phyloP scores from a whole-genome alignment of 805 yeast species.

The Ogataea allantospora region DNA sequence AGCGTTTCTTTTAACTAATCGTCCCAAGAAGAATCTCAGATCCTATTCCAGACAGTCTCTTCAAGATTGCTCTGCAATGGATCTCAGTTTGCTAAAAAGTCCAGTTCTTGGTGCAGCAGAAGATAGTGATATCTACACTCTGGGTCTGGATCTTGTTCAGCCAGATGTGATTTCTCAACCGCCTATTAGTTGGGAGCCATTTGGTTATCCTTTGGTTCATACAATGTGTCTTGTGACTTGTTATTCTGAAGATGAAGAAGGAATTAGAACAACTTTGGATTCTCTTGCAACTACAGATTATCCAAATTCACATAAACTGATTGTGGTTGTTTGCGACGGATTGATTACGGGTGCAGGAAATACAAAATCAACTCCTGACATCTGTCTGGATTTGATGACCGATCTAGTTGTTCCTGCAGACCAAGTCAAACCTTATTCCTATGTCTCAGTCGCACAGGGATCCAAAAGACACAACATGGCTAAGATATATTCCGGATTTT shows the following conservation, averaged over 20 bases:
- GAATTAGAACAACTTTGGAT: slow-evolving; percentile 84
- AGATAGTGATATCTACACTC: slow-evolving; percentile 41
- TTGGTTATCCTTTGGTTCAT: slow-evolving; percentile 74
- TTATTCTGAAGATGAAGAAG: slow-evolving; percentile 88
- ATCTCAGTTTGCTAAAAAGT: slow-evolving; percentile 30
- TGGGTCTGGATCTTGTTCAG: slow-evolving; percentile 60
- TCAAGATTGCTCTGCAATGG: slow-evolving; percentile 14
- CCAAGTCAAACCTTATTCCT: slow-evolving; percentile 77
- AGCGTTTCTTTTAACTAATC: slow-evolving; percentile 34
- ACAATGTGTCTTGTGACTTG: slow-evolving; percentile 82
- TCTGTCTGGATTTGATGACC: slow-evolving; percentile 82
- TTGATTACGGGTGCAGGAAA: slow-evolving; percentile 93
- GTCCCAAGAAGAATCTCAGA: slow-evolving; percentile 12
- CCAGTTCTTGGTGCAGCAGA: slow-evolving; percentile 24
- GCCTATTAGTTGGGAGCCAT: slow-evolving; percentile 85
- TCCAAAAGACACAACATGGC: slow-evolving; percentile 97
- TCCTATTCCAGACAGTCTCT: slow-evolving; percentile 16
- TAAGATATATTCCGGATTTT: slow-evolving; percentile 91
- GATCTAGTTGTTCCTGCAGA: slow-evolving; percentile 70
- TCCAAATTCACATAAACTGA: slow-evolving; percentile 90
- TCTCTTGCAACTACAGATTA: slow-evolving; percentile 93
- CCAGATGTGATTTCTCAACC: slow-evolving; percentile 90
- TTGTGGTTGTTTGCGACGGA: slow-evolving; percentile 90
- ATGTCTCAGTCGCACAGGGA: slow-evolving; percentile 95
- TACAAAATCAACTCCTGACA: slow-evolving; percentile 83